These are phyloP conservation scores for Waltergamsia citrina DNA, from an alignment of 2,329 filamentous ascomycete species.

Conservation along the genomic window DNA sequence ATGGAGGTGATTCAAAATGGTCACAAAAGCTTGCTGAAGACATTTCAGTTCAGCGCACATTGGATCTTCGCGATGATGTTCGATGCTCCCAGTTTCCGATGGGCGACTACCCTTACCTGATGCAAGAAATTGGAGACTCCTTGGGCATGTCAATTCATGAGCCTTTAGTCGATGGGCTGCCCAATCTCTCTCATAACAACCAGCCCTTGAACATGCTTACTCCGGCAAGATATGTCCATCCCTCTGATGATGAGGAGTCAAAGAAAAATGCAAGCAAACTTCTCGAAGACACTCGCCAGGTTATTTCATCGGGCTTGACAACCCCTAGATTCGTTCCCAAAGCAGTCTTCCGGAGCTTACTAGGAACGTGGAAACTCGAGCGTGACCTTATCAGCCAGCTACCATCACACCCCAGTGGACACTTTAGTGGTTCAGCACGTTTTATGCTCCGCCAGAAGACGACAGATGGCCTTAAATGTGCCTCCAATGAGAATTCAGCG, in stretches of 20 bases:
- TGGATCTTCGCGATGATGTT: conserved; percentile 40
- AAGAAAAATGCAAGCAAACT: conserved; percentile 29
- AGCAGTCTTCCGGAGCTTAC: conserved; percentile 61
- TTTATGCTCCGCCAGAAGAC: conserved; percentile 57
- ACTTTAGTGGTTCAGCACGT: conserved; percentile 52
- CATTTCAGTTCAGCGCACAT: conserved; percentile 32
- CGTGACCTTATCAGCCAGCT: conserved; percentile 44
- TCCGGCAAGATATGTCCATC: conserved; percentile 42
- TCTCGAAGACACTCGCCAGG: conserved; percentile 32
- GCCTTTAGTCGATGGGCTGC: conserved; percentile 16
- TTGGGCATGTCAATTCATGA: conserved; percentile 38
- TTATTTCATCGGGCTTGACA: conserved; percentile 30
- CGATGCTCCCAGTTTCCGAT: conserved; percentile 66
- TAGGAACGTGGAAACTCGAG: conserved; percentile 59
- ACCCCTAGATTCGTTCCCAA: conserved; percentile 46
- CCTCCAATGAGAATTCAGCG: conserved; percentile 8
- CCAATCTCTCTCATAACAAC: conserved; percentile 26
- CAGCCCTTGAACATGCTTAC: conserved; percentile 43
- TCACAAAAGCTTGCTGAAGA: conserved; percentile 31
- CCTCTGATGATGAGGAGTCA: conserved; percentile 23
- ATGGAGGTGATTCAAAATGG: conserved; percentile 11
- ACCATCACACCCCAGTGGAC: conserved; percentile 51
- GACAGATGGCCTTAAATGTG: conserved; percentile 32
- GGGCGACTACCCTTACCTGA: conserved; percentile 69
- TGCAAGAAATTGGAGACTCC: conserved; percentile 58